phyloP scores from a whole-genome alignment of 257 asterid genomes.

The Solanum corneliomulleri region DNA sequence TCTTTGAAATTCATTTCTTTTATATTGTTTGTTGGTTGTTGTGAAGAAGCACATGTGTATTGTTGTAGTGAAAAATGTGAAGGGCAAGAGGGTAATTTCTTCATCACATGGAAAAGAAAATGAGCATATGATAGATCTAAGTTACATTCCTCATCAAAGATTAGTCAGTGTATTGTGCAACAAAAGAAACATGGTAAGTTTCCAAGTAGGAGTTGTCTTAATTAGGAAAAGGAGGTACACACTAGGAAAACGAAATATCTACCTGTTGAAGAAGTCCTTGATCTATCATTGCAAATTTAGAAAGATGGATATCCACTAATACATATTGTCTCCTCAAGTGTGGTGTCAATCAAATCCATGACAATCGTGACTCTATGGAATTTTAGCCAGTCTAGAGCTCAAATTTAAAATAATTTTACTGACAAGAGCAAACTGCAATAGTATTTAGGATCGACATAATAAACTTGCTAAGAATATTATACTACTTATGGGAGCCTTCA shows the following conservation, averaged over 20 bases:
- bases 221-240: slow-evolving; percentile 31
- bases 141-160: background rate
- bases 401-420: background rate
- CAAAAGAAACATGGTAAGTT: background rate
- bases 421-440: background rate
- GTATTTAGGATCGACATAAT: background rate
- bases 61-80: too few species aligned
- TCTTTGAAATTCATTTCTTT: too few species aligned
- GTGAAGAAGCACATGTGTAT: too few species aligned
- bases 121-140: too few species aligned
- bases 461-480: too few species aligned
- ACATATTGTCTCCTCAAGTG: background rate
- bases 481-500: too few species aligned
- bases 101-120: too few species aligned
- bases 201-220: background rate
- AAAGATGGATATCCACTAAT: background rate
- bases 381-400: slow-evolving; percentile 1
- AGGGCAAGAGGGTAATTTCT: too few species aligned
- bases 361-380: background rate
- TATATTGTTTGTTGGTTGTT: too few species aligned
- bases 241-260: slow-evolving; percentile 42
- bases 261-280: slow-evolving; percentile 30
- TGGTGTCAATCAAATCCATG: slow-evolving; percentile 2
- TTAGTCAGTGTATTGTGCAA: background rate
- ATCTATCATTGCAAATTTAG: slow-evolving; percentile 21